Evolutionary conservation across 2,329 filamentous ascomycete species (phyloP).

Genomic region (Cytospora mali): DNA sequence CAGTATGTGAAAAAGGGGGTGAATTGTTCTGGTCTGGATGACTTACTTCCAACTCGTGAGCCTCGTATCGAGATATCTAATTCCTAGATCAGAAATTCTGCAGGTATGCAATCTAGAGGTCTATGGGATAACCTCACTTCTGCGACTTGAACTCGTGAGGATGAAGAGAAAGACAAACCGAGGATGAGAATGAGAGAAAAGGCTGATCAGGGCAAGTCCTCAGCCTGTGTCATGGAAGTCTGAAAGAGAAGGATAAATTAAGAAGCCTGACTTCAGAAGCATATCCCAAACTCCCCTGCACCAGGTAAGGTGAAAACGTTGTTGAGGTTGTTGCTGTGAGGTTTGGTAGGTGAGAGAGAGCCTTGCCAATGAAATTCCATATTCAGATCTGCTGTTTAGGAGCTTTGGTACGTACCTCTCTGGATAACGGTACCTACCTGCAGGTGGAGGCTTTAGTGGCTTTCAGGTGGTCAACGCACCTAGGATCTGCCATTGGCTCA

Average conservation of each 20-base stretch:
- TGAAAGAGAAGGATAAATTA: background rate
- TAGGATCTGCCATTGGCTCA: conserved; percentile 2
- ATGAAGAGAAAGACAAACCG: background rate
- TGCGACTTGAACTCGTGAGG: background rate
- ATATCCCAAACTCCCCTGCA: conserved; percentile 1
- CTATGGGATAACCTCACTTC: background rate
- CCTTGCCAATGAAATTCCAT: background rate
- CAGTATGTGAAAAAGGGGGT: background rate
- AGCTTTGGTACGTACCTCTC: too few species aligned
- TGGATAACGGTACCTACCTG: background rate
- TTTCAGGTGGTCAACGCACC: background rate
- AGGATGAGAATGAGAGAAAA: background rate
- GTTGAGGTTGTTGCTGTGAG: background rate
- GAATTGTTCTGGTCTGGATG: background rate
- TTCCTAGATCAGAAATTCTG: too few species aligned
- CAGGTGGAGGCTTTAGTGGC: background rate
- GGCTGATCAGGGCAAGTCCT: conserved; percentile 2
- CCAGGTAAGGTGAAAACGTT: background rate
- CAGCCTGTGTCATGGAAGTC: conserved; percentile 17
- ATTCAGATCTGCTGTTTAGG: background rate
- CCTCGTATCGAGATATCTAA: background rate
- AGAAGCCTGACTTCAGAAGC: background rate
- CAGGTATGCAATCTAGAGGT: background rate
- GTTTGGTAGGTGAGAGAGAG: background rate
- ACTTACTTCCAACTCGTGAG: background rate